Conservation (phyloP, 202 grass and related monocot species). For the Zizania palustris region DNA sequence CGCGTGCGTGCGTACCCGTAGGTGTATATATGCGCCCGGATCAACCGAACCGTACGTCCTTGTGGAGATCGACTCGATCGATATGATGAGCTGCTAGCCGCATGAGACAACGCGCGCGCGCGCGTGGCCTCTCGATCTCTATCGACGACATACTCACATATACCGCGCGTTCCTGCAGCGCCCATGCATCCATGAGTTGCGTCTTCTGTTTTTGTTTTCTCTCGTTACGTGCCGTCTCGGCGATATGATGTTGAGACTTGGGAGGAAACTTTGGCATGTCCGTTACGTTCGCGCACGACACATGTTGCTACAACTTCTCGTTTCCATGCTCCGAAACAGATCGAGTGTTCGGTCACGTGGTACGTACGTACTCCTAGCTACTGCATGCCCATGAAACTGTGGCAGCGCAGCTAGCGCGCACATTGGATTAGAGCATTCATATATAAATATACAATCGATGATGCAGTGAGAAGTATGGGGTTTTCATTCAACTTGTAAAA, state of each 20-base stretch:
- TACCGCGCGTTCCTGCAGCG: no score
- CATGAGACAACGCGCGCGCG: no score
- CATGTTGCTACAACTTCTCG: background rate
- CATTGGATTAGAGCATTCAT: background rate
- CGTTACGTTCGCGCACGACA: background rate
- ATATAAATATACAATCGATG: background rate
- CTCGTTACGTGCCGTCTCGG: background rate
- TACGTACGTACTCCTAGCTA: constrained; percentile 8
- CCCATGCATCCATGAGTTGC: background rate
- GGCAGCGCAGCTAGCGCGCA: no score
- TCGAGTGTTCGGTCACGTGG: constrained; percentile 11
- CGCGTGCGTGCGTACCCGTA: no score
- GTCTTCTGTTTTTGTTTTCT: background rate
- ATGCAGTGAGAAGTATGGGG: background rate
- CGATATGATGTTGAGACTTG: background rate
- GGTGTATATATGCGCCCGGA: no score
- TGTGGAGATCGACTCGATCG: no score
- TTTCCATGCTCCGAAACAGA: background rate
- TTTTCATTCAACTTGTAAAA: background rate
- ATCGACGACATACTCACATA: no score
- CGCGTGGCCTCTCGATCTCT: no score
- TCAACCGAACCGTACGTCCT: no score
- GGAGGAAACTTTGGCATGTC: background rate
- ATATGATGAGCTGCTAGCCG: no score
- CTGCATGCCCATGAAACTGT: background rate